Evolutionary conservation across 768 basidiomycete species (phyloP).

Genomic region (Mycena epipterygia): DNA sequence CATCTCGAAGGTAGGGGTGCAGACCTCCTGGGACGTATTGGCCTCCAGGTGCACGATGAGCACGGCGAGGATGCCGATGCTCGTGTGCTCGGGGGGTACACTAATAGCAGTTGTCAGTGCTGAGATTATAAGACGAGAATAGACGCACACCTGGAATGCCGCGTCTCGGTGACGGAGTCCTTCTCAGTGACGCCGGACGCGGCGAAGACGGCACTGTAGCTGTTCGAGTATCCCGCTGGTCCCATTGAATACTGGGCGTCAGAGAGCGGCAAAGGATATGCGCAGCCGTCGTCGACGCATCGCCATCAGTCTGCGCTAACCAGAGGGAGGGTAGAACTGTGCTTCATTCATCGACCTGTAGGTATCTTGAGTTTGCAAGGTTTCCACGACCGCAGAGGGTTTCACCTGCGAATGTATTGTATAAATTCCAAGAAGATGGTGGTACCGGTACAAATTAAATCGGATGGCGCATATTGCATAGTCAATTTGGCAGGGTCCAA

Average conservation of each 20-base stretch:
- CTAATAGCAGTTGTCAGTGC: not conserved
- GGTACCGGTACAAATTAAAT: no score
- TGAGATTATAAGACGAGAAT: conserved; percentile 53
- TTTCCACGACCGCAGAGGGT: conserved; percentile 85
- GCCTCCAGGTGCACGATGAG: conserved; percentile 66
- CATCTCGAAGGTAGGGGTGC: conserved; percentile 47
- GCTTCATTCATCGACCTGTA: no score
- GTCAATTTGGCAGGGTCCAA: no score
- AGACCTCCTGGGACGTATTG: conserved; percentile 51
- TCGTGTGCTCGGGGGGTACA: conserved; percentile 40
- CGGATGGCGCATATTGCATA: no score
- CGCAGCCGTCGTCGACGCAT: conserved; percentile 75
- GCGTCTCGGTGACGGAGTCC: conserved; percentile 60
- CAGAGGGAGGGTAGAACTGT: no score
- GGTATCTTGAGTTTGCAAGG: no score
- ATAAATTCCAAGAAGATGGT: not conserved
- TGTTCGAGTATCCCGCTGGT: conserved; percentile 29
- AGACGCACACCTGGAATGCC: conserved; percentile 69
- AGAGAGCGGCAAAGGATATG: not conserved
- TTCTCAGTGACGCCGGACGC: conserved; percentile 63
- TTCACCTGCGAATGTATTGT: conserved; percentile 47
- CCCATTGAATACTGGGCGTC: not conserved
- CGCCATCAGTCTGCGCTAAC: conserved; percentile 71
- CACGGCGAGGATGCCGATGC: conserved; percentile 70
- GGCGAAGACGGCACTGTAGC: conserved; percentile 54